Evolutionary conservation across 2,329 filamentous ascomycete species (phyloP).

Genomic region (Capronia epimyces): DNA sequence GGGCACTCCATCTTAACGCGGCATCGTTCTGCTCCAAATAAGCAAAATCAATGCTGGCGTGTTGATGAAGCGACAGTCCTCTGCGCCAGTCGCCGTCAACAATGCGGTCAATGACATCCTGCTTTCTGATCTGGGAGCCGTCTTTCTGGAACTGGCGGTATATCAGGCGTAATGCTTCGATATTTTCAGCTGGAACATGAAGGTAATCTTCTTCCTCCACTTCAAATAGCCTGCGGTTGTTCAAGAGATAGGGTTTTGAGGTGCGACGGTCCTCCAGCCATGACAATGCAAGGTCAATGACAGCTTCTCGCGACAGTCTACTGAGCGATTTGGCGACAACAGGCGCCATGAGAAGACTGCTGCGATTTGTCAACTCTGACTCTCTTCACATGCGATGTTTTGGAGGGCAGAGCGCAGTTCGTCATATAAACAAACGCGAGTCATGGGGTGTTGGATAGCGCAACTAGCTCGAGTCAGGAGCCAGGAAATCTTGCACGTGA

Average conservation of each 20-base stretch:
- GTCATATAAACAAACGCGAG: constrained; percentile 10
- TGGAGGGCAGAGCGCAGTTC: neutral
- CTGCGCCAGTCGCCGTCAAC: constrained; percentile 54
- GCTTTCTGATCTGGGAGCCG: constrained; percentile 39
- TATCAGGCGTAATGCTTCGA: constrained; percentile 61
- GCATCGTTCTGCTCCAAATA: constrained; percentile 51
- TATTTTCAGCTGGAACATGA: constrained; percentile 61
- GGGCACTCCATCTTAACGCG: constrained; percentile 50
- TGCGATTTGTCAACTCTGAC: constrained; percentile 41
- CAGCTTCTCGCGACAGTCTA: constrained; percentile 64
- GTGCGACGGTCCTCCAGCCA: constrained; percentile 65
- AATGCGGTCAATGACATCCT: constrained; percentile 52
- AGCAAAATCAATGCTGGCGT: constrained; percentile 52
- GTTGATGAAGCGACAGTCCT: constrained; percentile 51
- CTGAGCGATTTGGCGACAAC: constrained; percentile 61
- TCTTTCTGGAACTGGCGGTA: constrained; percentile 57
- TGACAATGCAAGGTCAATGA: constrained; percentile 66
- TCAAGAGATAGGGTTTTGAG: constrained; percentile 55
- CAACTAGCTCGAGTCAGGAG: no score
- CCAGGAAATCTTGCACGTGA: constrained; percentile 9
- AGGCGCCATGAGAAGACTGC: constrained; percentile 44
- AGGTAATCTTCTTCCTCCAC: constrained; percentile 59
- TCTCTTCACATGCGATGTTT: no score
- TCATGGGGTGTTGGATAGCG: no score
- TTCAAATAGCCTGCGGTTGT: constrained; percentile 45